Conservation (phyloP, 306 rosid genomes). For the Psophocarpus tetragonolobus region DNA sequence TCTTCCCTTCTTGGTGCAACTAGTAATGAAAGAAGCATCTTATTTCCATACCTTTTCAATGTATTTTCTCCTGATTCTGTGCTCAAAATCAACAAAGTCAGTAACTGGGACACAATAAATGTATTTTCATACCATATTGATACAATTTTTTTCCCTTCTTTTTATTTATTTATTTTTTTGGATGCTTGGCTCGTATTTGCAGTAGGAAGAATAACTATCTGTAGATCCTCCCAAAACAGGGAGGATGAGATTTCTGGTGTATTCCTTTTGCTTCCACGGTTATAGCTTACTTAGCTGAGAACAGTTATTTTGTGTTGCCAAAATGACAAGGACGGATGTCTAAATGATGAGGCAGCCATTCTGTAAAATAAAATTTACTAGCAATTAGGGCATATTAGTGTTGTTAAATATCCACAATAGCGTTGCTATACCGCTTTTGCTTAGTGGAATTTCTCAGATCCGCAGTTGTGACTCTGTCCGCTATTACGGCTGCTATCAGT, state of each 20-base stretch:
- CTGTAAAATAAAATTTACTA: constrained; percentile 11
- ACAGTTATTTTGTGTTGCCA: constrained; percentile 9
- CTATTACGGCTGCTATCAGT: too few relatives aligned
- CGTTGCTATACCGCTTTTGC: too few relatives aligned
- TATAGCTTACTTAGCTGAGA: constrained; percentile 13
- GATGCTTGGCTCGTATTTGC: constrained; percentile 23
- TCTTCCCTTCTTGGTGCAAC: neutral
- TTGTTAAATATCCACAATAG: too few relatives aligned
- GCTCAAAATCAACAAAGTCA: neutral
- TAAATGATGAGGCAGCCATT: constrained; percentile 20
- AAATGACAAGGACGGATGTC: neutral
- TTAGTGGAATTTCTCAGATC: too few relatives aligned
- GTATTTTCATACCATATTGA: neutral
- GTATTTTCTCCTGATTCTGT: neutral
- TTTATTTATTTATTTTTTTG: neutral
- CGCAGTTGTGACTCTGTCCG: too few relatives aligned
- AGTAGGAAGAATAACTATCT: neutral
- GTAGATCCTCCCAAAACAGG: constrained; percentile 20
- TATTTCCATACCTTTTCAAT: neutral
- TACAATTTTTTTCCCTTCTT: neutral
- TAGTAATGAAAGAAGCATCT: neutral
- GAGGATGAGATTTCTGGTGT: constrained; percentile 11
- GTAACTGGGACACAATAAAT: neutral
- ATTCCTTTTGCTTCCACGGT: constrained; percentile 4
- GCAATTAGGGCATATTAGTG: too few relatives aligned